These are phyloP conservation scores for Pulveroboletus frians DNA, from an alignment of 768 basidiomycete genomes.

Conservation along the genomic window DNA sequence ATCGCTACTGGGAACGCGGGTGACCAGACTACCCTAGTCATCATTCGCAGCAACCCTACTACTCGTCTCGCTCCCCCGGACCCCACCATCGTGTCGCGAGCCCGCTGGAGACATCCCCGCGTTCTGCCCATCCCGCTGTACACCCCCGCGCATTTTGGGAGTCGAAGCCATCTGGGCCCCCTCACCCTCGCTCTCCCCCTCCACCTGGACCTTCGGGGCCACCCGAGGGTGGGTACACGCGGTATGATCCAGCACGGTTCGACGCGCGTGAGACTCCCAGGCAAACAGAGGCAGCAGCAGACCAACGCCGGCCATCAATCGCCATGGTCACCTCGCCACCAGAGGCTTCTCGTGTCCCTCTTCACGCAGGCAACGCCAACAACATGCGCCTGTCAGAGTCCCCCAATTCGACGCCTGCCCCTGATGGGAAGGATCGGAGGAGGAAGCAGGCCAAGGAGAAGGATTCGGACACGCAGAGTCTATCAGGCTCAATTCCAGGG, in stretches of 20 bases:
- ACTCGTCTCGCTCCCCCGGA: constrained; percentile 33
- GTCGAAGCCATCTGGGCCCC: constrained; percentile 41
- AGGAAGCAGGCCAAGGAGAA: constrained; percentile 46
- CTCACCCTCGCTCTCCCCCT: constrained; percentile 30
- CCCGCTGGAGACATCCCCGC: constrained; percentile 60
- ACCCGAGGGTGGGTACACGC: constrained; percentile 42
- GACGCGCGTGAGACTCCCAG: constrained; percentile 42
- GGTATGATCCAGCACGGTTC: constrained; percentile 60
- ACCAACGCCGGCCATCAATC: constrained; percentile 34
- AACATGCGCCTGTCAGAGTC: constrained; percentile 54
- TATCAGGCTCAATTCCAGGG: constrained; percentile 26
- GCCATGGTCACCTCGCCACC: constrained; percentile 47
- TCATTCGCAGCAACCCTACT: constrained; percentile 30
- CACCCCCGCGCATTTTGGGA: constrained; percentile 53
- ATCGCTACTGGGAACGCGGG: constrained; percentile 52
- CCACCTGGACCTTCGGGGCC: constrained; percentile 34
- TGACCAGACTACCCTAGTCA: constrained; percentile 34
- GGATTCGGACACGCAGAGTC: constrained; percentile 36
- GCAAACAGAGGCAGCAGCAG: constrained; percentile 25
- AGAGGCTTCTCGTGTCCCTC: constrained; percentile 33
- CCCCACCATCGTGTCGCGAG: constrained; percentile 39
- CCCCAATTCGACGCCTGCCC: constrained; percentile 42
- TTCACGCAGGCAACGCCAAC: constrained; percentile 25
- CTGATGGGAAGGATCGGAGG: constrained; percentile 44
- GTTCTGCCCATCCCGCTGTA: constrained; percentile 41